A percentile compares a stretch with the other conserved stretches of the same genome.
Conservation (phyloP, 305 asterid genomes). For the Caryopteris hybrid region DNA sequence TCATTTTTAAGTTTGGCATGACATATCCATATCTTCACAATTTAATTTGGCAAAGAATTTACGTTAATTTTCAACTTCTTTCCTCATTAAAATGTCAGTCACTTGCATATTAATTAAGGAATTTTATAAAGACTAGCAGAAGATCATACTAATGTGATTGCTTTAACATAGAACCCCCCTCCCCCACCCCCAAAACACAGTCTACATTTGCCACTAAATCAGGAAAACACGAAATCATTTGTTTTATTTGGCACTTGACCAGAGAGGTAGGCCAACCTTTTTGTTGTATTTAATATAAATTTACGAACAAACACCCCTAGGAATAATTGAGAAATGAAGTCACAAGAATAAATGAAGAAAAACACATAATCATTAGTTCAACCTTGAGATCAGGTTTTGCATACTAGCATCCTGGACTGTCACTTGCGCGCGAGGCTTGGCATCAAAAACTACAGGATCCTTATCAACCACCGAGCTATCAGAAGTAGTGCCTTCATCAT, state of each 20-base stretch:
- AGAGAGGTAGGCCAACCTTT: neutral
- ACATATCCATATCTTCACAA: neutral
- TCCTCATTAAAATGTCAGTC: neutral
- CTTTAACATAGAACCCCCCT: neutral
- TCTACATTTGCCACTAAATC: neutral
- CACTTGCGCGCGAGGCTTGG: neutral
- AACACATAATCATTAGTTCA: neutral
- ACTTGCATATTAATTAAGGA: neutral
- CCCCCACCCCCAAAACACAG: neutral
- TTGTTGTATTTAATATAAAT: neutral
- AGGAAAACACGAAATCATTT: neutral
- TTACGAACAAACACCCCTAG: neutral
- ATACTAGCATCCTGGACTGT: neutral
- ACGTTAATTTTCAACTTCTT: neutral
- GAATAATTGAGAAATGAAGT: neutral
- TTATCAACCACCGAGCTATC: conserved; percentile 24
- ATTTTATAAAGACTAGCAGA: too few relatives aligned
- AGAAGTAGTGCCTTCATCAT: neutral
- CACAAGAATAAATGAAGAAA: neutral
- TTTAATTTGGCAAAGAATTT: neutral
- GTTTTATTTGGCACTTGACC: neutral
- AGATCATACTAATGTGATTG: neutral
- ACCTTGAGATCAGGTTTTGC: conserved; percentile 38
- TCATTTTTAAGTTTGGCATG: neutral
- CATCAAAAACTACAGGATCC: conserved; percentile 35